Percentiles rank a stretch among this genome's conserved stretches.
These are phyloP conservation scores for Phaffomyces thermotolerans DNA, from an alignment of 805 yeast genomes.

Conservation along the genomic window DNA sequence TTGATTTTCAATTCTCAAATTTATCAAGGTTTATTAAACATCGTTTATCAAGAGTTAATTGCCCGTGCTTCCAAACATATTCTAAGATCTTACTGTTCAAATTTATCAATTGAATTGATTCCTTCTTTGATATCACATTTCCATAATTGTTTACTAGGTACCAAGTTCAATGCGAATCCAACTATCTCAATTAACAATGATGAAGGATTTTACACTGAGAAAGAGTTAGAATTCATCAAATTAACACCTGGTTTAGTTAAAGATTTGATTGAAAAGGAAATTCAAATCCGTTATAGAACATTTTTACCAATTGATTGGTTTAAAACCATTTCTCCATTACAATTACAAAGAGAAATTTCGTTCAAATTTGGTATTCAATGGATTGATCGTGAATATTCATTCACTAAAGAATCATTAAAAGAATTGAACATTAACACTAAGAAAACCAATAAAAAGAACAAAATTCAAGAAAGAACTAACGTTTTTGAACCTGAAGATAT, in stretches of 20 bases:
- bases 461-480: slow-evolving; percentile 18
- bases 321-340: slow-evolving; percentile 30
- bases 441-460: too few species aligned
- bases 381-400: slow-evolving; percentile 36
- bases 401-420: slow-evolving; percentile 19
- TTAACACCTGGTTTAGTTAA: slow-evolving; percentile 42
- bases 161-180: slow-evolving; percentile 34
- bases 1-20: slow-evolving; percentile 8
- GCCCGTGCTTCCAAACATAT: slow-evolving; percentile 76
- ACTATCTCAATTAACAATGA: slow-evolving; percentile 33
- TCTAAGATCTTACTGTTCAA: slow-evolving; percentile 41
- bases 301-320: slow-evolving; percentile 45
- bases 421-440: neutral
- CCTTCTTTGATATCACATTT: slow-evolving; percentile 61
- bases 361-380: slow-evolving; percentile 83
- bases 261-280: slow-evolving; percentile 43
- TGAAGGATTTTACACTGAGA: slow-evolving; percentile 34
- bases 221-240: slow-evolving; percentile 34
- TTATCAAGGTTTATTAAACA: slow-evolving; percentile 11
- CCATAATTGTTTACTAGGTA: slow-evolving; percentile 64
- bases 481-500: slow-evolving; percentile 59
- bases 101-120: slow-evolving; percentile 46
- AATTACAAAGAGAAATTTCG: slow-evolving; percentile 63
- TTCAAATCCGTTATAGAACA: slow-evolving; percentile 56
- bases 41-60: slow-evolving; percentile 50